Base-by-base conservation (phyloP, 2,329 filamentous ascomycete species). In the Calonectria montana region DNA sequence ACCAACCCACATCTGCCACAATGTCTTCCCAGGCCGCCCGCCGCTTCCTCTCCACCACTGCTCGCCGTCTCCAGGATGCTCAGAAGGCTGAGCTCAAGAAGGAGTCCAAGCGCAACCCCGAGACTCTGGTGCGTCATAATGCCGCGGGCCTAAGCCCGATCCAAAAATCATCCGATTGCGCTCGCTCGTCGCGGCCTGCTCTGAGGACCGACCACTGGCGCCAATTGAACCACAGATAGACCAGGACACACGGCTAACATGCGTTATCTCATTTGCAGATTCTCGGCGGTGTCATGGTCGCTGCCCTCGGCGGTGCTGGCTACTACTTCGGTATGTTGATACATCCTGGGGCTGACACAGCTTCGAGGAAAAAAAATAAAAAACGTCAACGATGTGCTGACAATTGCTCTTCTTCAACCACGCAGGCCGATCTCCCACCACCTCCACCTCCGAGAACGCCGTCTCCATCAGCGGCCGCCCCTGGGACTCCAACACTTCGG, bases 241-340 rank as follows among this genome's bases (percentile, higher is more conserved):
- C 45, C 39, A 59, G 69, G 35, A 47, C 65, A 16, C 15, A 72
- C 70, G 69, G 61, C 72, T 76, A 72, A 78, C 73, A 23, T 71
- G 55, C 25, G 67, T 67, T 53, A 67, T 61, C 53, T 70, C 48
- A 57, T 64, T 53, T 78, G 75, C 81, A 98, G 97, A 92, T 98
- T 82, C 93, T 99, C 77, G 91, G 96, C 76, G 94, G 91, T 82
- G 92, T 98, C 84, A 98, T 98, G 95, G 92, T 93, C 80, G 92
- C 93, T 83, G 94, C 94, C 80, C 94, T 98, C 82, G 92, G 92
- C 81, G 92, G 97, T 80, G 96, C 94, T 78, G 96, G 96, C 83
- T 97, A 92, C 91, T 95, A 96, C 87, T 94, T 97, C 81, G 93
- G 93, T 94, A 89, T 82, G 82, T 71, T 67, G 43, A 64, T 31